Evolutionary conservation across 2,329 filamentous ascomycete species (phyloP).

Genomic region (Lachnellula hyalina): DNA sequence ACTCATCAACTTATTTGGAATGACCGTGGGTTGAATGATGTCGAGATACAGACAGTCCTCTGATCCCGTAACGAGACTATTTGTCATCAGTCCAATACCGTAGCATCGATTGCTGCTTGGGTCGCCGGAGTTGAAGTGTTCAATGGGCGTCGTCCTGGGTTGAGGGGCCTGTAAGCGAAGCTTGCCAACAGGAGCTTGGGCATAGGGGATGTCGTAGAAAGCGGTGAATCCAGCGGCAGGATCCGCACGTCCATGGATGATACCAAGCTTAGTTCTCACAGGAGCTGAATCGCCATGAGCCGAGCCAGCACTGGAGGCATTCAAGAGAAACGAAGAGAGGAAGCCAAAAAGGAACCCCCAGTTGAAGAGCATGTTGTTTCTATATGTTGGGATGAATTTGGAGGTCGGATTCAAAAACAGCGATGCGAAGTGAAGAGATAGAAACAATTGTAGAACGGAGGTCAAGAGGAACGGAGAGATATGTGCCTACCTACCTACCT

Average conservation of each 20-base stretch:
- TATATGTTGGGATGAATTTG: too few relatives aligned
- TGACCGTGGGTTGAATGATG: conserved; percentile 31
- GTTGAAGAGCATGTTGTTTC: background rate
- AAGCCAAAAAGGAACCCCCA: background rate
- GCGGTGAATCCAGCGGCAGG: too few relatives aligned
- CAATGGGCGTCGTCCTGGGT: background rate
- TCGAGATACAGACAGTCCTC: conserved; percentile 36
- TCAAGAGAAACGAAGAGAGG: background rate
- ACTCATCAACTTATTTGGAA: conserved; percentile 30
- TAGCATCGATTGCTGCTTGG: conserved; percentile 17
- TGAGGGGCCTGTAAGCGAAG: conserved; percentile 9
- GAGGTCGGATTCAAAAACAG: too few relatives aligned
- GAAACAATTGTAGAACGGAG: too few relatives aligned
- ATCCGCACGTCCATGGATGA: too few relatives aligned
- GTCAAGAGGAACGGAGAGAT: too few relatives aligned
- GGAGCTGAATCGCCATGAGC: too few relatives aligned
- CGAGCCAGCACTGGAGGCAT: background rate
- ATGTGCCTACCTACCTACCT: too few relatives aligned
- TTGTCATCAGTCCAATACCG: background rate
- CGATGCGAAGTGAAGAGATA: too few relatives aligned
- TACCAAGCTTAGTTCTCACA: too few relatives aligned
- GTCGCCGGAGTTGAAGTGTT: conserved; percentile 3
- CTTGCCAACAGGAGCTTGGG: conserved; percentile 5
- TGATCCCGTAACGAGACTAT: background rate
- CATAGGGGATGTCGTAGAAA: conserved; percentile 11